Percentiles rank a stretch among this genome's conserved stretches.
These are phyloP conservation scores for Umbelopsis sp. DNA, from an alignment of 371 early-diverging fungal genomes.

Conservation along the genomic window DNA sequence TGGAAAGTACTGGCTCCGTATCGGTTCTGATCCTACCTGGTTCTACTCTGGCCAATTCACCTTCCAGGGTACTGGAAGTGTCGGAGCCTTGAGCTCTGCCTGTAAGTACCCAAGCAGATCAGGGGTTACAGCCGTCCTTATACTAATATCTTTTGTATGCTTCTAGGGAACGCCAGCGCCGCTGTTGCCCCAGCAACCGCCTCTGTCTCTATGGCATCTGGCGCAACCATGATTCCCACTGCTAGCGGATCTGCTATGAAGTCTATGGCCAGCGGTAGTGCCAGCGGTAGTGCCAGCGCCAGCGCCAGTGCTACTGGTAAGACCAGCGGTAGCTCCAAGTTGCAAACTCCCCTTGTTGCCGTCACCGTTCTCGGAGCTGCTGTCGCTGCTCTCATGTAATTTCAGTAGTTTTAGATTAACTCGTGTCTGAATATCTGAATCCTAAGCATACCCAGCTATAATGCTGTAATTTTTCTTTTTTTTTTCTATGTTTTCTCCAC, in stretches of 20 bases:
- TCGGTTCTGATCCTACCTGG: slow-evolving; percentile 42
- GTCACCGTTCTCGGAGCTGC: slow-evolving; percentile 39
- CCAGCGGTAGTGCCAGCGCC: slow-evolving; percentile 26
- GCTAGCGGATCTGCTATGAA: slow-evolving; percentile 18
- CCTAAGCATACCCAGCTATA: not conserved
- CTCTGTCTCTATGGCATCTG: slow-evolving; percentile 24
- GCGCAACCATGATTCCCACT: slow-evolving; percentile 13
- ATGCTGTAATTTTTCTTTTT: not conserved
- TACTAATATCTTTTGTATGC: not conserved
- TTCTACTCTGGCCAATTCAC: slow-evolving; percentile 48
- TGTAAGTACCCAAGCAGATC: slow-evolving; percentile 3
- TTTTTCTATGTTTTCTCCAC: not conserved
- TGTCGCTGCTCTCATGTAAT: slow-evolving; percentile 37
- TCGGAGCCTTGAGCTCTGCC: slow-evolving; percentile 29
- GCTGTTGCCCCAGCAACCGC: slow-evolving; percentile 19
- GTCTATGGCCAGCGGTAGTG: slow-evolving; percentile 28
- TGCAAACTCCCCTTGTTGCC: slow-evolving; percentile 24
- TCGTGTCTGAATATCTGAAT: not conserved
- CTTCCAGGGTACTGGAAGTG: slow-evolving; percentile 44
- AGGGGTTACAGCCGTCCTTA: not conserved
- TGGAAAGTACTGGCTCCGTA: slow-evolving; percentile 53
- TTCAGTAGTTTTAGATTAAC: not conserved
- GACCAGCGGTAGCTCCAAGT: slow-evolving; percentile 20
- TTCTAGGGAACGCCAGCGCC: slow-evolving; percentile 17
- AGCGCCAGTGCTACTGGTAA: slow-evolving; percentile 26